Percentiles rank a stretch among this genome's conserved stretches.
phyloP scores from a whole-genome alignment of 1,284 basidiomycete genomes.

The Malassezia arunalokei region DNA sequence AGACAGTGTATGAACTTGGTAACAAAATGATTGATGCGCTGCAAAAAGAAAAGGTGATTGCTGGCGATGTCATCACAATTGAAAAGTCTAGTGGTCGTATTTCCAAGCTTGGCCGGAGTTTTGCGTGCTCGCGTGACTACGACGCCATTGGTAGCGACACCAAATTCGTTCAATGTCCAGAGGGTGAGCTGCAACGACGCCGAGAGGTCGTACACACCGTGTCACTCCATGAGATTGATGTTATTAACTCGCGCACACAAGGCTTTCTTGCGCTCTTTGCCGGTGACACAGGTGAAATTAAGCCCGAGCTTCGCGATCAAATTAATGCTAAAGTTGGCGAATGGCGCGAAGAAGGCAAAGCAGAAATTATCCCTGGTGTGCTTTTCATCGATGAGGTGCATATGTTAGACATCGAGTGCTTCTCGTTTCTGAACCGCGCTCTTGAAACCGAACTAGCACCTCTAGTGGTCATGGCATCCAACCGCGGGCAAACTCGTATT shows the following conservation, averaged over 20 bases:
- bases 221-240: conserved; percentile 94
- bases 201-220: conserved; percentile 95
- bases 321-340: conserved; percentile 94
- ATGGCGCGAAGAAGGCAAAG: conserved; percentile 97
- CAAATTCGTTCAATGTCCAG: conserved; percentile 92
- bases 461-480: conserved; percentile 95
- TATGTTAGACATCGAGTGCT: conserved; percentile 99
- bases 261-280: conserved; percentile 57
- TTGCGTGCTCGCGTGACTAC: conserved; percentile 89
- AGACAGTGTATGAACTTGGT: conserved; percentile 95
- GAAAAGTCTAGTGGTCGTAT: conserved; percentile 96
- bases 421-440: conserved; percentile 93
- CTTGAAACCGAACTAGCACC: conserved; percentile 86
- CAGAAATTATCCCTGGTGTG: conserved; percentile 80
- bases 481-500: conserved; percentile 85
- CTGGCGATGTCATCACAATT: conserved; percentile 88
- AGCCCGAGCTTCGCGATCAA: conserved; percentile 87
- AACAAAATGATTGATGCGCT: conserved; percentile 98
- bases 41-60: conserved; percentile 89
- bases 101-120: conserved; percentile 86
- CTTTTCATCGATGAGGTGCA: conserved; percentile 54
- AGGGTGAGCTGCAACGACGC: conserved; percentile 92
- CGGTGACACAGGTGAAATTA: conserved; percentile 93
- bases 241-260: conserved; percentile 96
- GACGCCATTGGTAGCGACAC: conserved; percentile 89